A percentile compares a stretch with the other conserved stretches of the same genome.
Conservation (phyloP, 2,329 filamentous ascomycete species). For the Mycosphaerelloides madeirae region DNA sequence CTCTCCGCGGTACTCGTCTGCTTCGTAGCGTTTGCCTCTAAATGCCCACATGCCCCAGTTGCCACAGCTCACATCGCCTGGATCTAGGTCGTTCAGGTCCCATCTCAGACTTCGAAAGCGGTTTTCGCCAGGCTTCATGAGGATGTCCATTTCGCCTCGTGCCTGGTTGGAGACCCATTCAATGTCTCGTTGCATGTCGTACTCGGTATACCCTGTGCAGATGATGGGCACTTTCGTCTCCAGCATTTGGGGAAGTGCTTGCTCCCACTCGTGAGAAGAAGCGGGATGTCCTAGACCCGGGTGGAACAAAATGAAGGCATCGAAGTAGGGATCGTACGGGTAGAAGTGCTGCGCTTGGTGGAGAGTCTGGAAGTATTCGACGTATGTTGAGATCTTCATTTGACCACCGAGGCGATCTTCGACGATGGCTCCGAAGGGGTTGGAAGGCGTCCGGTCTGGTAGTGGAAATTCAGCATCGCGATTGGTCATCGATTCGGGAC, state of each 20-base stretch:
- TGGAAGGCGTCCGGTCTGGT: conserved; percentile 74
- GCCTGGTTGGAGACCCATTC: conserved; percentile 84
- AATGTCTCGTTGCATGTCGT: conserved; percentile 89
- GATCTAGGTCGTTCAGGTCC: conserved; percentile 95
- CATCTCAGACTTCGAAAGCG: conserved; percentile 87
- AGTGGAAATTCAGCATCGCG: conserved; percentile 89
- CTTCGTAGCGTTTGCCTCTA: conserved; percentile 89
- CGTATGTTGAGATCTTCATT: conserved; percentile 95
- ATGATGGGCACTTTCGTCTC: conserved; percentile 95
- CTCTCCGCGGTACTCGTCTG: conserved; percentile 35
- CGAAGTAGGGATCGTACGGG: conserved; percentile 96
- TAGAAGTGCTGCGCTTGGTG: conserved; percentile 87
- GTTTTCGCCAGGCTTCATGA: conserved; percentile 91
- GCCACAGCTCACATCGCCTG: conserved; percentile 87
- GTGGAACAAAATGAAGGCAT: conserved; percentile 95
- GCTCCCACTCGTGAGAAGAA: conserved; percentile 87
- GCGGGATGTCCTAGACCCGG: conserved; percentile 93
- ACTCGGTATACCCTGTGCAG: conserved; percentile 92
- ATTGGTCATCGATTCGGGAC: conserved; percentile 92
- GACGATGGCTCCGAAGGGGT: conserved; percentile 90
- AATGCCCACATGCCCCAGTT: conserved; percentile 99
- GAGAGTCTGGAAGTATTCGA: conserved; percentile 96
- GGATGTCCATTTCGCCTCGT: conserved; percentile 82
- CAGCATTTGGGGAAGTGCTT: conserved; percentile 80
- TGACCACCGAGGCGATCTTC: conserved; percentile 84